Percentiles rank a stretch among this genome's conserved stretches.
Conservation (phyloP, 148 eudicot species). For the Rhododendron griersonianum region DNA sequence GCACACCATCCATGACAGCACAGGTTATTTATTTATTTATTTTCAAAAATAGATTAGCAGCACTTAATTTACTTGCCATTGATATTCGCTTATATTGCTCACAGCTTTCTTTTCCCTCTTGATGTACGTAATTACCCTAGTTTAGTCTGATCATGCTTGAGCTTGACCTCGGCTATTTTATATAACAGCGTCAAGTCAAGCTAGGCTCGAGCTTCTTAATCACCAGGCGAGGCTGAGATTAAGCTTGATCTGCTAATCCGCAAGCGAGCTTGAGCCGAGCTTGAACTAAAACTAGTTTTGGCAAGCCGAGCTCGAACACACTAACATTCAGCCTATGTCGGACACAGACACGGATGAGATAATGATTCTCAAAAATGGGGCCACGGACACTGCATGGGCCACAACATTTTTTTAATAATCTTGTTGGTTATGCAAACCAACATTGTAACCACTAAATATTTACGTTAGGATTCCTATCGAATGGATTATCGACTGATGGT, state of each 20-base stretch:
- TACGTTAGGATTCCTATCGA: neutral
- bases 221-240: neutral
- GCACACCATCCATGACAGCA: slow-evolving; percentile 38
- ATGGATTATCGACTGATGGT: neutral
- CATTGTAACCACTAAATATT: neutral
- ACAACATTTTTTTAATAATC: neutral
- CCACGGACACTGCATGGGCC: neutral
- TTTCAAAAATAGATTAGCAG: neutral
- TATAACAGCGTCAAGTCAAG: neutral
- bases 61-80: neutral
- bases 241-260: neutral
- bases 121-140: neutral
- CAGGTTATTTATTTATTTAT: slow-evolving; percentile 38
- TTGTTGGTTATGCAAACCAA: neutral
- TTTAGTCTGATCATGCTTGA: neutral
- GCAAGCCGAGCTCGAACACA: neutral
- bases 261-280: neutral
- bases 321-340: neutral
- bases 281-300: neutral
- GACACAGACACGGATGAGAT: neutral
- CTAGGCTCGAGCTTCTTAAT: neutral
- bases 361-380: neutral
- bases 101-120: neutral
- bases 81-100: neutral
- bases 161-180: neutral